Evolutionary conservation across 2,329 filamentous ascomycete species (phyloP).

Genomic region (Orbilia blumenaviensis): DNA sequence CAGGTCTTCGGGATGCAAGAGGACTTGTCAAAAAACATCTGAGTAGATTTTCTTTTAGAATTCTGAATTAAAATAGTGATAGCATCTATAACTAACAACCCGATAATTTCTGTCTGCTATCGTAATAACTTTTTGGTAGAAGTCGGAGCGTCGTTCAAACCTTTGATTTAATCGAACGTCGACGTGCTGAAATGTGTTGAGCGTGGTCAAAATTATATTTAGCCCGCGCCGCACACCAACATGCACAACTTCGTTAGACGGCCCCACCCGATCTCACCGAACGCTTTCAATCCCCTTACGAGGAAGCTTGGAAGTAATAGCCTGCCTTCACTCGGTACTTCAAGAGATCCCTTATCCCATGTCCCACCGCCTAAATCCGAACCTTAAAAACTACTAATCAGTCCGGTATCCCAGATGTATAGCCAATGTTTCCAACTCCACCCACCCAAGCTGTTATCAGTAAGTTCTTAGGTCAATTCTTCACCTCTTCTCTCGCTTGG

Average conservation of each 20-base stretch:
- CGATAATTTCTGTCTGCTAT: no score
- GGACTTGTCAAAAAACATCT: neutral
- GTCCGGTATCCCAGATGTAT: neutral
- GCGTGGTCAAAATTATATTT: conserved; percentile 16
- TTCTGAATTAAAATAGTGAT: no score
- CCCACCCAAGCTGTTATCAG: no score
- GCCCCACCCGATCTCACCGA: neutral
- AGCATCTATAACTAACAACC: no score
- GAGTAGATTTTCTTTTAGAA: no score
- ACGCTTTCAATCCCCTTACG: neutral
- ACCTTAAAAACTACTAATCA: conserved; percentile 7
- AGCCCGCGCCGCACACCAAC: conserved; percentile 2
- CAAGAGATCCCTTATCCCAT: neutral
- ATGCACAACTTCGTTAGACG: neutral
- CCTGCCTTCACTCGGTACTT: neutral
- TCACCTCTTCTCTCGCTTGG: neutral
- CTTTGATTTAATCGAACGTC: neutral
- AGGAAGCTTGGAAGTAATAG: no score
- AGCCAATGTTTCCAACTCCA: neutral
- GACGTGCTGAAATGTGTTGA: neutral
- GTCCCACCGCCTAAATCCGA: conserved; percentile 1
- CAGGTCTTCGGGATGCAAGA: neutral
- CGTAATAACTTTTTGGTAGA: no score
- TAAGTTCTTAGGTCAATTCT: no score
- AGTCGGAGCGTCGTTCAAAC: no score